Evolutionary conservation across 2,329 filamentous ascomycete genomes (phyloP).

Genomic region (Diaporthe helianthi): DNA sequence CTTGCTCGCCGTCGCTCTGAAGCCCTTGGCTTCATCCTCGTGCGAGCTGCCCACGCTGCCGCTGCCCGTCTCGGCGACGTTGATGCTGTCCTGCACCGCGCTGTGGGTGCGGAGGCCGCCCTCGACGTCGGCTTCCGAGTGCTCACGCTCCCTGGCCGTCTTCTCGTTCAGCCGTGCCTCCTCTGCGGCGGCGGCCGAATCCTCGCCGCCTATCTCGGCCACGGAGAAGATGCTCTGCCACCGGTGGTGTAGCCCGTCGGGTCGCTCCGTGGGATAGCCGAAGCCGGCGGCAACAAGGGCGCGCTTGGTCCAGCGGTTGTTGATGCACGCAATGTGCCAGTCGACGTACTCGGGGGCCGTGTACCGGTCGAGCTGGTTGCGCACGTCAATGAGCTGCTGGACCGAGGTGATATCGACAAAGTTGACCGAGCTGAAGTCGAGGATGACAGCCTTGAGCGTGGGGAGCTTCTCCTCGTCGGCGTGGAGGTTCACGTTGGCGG

Average conservation of each 20-base stretch:
- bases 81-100: conserved; percentile 25
- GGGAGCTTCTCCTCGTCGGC: conserved; percentile 36
- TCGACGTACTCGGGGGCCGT: conserved; percentile 82
- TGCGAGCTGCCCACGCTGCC: conserved; percentile 32
- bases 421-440: conserved; percentile 94
- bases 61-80: conserved; percentile 34
- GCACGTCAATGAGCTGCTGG: conserved; percentile 91
- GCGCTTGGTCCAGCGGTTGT: conserved; percentile 93
- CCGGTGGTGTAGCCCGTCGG: conserved; percentile 62
- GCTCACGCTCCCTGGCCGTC: conserved; percentile 37
- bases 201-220: conserved; percentile 76
- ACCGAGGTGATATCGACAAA: conserved; percentile 93
- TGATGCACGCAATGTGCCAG: conserved; percentile 95
- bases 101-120: conserved; percentile 21
- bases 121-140: conserved; percentile 26
- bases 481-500: conserved; percentile 36
- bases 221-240: conserved; percentile 98
- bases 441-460: conserved; percentile 72
- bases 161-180: conserved; percentile 69
- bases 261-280: conserved; percentile 72
- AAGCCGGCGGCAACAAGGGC: conserved; percentile 88
- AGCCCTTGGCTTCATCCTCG: conserved; percentile 45
- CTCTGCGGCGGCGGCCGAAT: conserved; percentile 73
- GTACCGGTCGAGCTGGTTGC: conserved; percentile 91
- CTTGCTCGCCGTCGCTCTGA: conserved; percentile 43